Base-by-base conservation (phyloP, 192 early-diverging fungal species). In the Coemansia biformis region DNA sequence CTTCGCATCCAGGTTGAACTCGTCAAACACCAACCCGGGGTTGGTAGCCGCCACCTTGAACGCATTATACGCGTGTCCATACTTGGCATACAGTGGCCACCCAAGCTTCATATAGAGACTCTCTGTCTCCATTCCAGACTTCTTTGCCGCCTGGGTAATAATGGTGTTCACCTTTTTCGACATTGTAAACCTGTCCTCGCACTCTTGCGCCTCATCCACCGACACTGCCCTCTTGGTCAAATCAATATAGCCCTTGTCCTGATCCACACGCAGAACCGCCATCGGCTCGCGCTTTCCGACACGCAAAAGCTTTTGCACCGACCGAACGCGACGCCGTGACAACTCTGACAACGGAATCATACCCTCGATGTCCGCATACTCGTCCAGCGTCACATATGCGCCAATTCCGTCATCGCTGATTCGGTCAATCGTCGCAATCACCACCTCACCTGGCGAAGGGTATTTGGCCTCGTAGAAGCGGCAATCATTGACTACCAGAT, bases 241-340 rank as follows among this genome's bases (percentile, higher is more conserved):
- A 74, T 99, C 96, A 68, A 99, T 99, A 76, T 99, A 99, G 22
- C 93, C 91, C 72, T 96, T 99, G 65, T 94, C 93, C 76, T 89
- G 86, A 76, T 99, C 96, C 7, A 99, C 93, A 54, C 93, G 77
- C 57, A 92, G 79, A 4, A 96, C 93, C 17, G 91, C 85, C 19
- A 90, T 92, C 42, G 95, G 86, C 66, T 99, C 93, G 59, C 88
- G 87, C 59, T 82, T 78, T 38, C 93, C 93, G 23, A 97, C 87
- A 35, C 92, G 81, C 58, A 99, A 88, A 28, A 95, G 76, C 58
- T 93, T 97, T 50, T 96, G 92, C 31, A 99, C 87, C 32, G 91
- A 93, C 54, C 96, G 83, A 63, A 99, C 96, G 66, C 96, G 92
- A 43, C 92, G 70, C 59, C 92, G 82, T 3, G 92, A 92, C 43